Conservation (phyloP, 2,329 filamentous ascomycete species). For the Colletotrichum sojae region DNA sequence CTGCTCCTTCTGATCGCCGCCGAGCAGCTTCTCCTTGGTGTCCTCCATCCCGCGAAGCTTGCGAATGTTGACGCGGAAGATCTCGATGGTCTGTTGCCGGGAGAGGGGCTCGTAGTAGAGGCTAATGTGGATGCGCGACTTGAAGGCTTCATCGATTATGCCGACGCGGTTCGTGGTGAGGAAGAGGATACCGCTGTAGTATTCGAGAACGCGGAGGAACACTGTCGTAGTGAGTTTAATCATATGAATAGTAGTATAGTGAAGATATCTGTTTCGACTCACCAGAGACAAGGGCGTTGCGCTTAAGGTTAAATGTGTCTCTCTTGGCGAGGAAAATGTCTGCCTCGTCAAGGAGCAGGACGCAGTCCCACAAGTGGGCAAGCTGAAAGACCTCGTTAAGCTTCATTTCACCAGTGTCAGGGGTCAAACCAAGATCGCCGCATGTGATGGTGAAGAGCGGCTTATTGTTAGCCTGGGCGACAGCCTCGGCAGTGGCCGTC, state of each 20-base stretch:
- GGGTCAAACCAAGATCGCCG: slow-evolving; percentile 45
- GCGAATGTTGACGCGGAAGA: slow-evolving; percentile 17
- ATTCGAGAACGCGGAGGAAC: not conserved
- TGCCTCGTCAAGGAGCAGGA: slow-evolving; percentile 34
- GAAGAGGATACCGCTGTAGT: slow-evolving; percentile 58
- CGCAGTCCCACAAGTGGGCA: slow-evolving; percentile 45
- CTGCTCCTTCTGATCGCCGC: not conserved
- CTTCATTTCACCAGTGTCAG: slow-evolving; percentile 43
- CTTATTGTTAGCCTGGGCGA: slow-evolving; percentile 16
- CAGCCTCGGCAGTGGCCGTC: slow-evolving; percentile 29
- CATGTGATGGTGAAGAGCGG: slow-evolving; percentile 41
- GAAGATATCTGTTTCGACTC: no score
- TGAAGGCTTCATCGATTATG: slow-evolving; percentile 57
- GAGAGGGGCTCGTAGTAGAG: slow-evolving; percentile 11
- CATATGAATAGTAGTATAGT: no score
- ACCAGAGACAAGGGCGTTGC: not conserved
- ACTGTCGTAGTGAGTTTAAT: no score
- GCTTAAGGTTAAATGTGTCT: not conserved
- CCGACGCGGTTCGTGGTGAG: slow-evolving; percentile 61
- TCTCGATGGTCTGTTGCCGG: not conserved
- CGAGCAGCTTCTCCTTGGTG: not conserved
- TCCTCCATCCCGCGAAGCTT: slow-evolving; percentile 5
- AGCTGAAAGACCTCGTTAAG: slow-evolving; percentile 44
- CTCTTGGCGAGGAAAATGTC: not conserved
- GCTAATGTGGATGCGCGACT: slow-evolving; percentile 51